These are phyloP conservation scores for Excoecaria cochinchinensis DNA, from an alignment of 345 rosid genomes.

Conservation along the genomic window DNA sequence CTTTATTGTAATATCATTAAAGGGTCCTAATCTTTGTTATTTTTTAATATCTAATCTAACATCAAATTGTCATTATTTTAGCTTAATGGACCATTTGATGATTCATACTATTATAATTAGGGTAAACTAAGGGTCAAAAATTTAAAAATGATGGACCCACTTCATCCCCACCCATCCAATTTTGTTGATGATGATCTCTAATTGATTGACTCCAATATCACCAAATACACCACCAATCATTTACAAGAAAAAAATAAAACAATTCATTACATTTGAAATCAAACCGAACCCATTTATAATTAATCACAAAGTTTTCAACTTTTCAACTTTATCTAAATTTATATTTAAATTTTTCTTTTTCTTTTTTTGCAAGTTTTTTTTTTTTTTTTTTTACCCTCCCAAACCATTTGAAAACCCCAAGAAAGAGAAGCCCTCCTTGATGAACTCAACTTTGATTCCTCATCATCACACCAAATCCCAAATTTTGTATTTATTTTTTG, in stretches of 20 bases:
- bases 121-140: constrained; percentile 11
- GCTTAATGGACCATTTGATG: background rate
- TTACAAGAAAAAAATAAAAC: constrained; percentile 16
- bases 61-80: constrained; percentile 3
- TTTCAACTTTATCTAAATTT: constrained; percentile 1
- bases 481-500: constrained; percentile 13
- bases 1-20: background rate
- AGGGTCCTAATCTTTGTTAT: background rate
- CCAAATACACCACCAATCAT: constrained; percentile 43
- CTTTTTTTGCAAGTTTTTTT: background rate
- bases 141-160: constrained; percentile 13
- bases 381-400: constrained; percentile 61
- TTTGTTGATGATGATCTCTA: constrained; percentile 16
- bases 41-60: background rate
- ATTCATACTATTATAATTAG: background rate
- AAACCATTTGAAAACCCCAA: constrained; percentile 91
- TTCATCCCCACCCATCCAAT: background rate
- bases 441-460: constrained; percentile 67
- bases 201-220: constrained; percentile 41
- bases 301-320: background rate
- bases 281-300: constrained; percentile 17
- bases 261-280: background rate
- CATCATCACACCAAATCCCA: constrained; percentile 57
- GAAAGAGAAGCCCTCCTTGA: constrained; percentile 58
- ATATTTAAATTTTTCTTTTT: background rate